Base-by-base conservation (phyloP, 371 early-diverging fungal genomes). In the Lichtheimia ornata region DNA sequence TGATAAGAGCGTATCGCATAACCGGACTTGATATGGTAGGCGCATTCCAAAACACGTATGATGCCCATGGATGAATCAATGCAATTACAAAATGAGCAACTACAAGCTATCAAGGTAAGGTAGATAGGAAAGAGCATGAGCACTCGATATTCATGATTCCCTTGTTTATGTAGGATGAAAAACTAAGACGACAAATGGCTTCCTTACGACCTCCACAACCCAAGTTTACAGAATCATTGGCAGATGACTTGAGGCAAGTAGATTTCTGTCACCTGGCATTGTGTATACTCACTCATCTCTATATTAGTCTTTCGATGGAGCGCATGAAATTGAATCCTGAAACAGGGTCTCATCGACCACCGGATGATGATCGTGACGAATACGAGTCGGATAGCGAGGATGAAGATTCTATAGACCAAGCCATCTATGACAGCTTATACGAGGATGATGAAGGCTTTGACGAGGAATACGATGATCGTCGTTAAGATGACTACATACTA, bases 391-490 rank as follows among this genome's bases (percentile, higher is more conserved):
- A 69, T 18, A 67, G 67, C 11, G 66, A 59, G 3, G 54, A 62
- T 5, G 57, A 62, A 13, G 60, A 61, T 43, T 59, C 66, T 5
- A 61, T 65, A 41, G 69, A 62, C 45, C 64, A 66, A 41, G 65
- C 63, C 12, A 30, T 60, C n/a, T 61, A 63, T 63, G 57, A 56
- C 54, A 49, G 56, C 24, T 27, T 62, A 41, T 68, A 62, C 43
- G 73, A 62, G 28, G 73, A 75, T 27, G 76, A 76, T 56, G 76
- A 76, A 56, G 76, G 73, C 1, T 76, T 68, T 56, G 74, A 74
- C 5, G 76, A 75, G 50, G 74, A 70, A 35, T 35, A 35, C 2
- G 35, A 35, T 11, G 35, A 35, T 35, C 35, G 35, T 35, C 35
- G 35, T 35, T 35, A 35, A 35, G 6, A 0, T 11, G 9, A 2